Percentiles rank a stretch among this genome's conserved stretches.
Conservation (phyloP, 2,329 filamentous ascomycete species). For the Ascochyta clinopodiicola region DNA sequence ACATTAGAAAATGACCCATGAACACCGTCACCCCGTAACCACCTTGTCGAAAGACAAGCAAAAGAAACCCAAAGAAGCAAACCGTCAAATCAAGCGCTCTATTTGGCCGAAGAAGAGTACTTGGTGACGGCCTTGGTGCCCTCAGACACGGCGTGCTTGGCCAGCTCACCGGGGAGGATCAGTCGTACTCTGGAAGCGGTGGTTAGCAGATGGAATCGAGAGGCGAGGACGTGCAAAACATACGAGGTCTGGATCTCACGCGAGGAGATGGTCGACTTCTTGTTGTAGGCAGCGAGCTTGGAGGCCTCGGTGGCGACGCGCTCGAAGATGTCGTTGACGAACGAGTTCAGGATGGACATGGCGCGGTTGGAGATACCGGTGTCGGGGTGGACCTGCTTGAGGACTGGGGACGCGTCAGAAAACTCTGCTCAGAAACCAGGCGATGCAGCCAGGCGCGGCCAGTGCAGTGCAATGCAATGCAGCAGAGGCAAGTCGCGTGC, state of each 20-base stretch:
- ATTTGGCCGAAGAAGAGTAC: conserved; percentile 99
- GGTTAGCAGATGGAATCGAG: conserved; percentile 35
- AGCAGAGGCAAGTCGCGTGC: conserved; percentile 7
- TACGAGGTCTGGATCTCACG: conserved; percentile 98
- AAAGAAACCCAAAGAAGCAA: conserved; percentile 61
- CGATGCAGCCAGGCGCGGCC: conserved; percentile 42
- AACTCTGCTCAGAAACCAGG: conserved; percentile 11
- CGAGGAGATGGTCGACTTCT: conserved; percentile 99
- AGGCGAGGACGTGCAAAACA: conserved; percentile 39
- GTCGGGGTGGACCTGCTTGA: conserved; percentile 99
- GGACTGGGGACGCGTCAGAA: conserved; percentile 64
- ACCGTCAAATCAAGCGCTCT: conserved; percentile 59
- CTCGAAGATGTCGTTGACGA: conserved; percentile 99
- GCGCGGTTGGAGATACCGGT: conserved; percentile 99
- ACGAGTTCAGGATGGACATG: conserved; percentile 99
- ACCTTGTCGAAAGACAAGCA: conserved; percentile 55
- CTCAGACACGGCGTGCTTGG: conserved; percentile 99
- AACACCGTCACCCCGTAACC: conserved; percentile 52
- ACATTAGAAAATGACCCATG: conserved; percentile 57
- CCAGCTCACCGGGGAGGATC: conserved; percentile 97
- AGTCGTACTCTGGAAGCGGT: conserved; percentile 72
- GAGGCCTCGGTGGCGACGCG: conserved; percentile 97
- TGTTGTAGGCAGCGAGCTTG: conserved; percentile 99
- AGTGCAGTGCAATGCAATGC: neutral
- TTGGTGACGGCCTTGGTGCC: conserved; percentile 99